A percentile compares a stretch with the other conserved stretches of the same genome.
These are phyloP conservation scores for Stagonosporopsis cucurbitacearum DNA, from an alignment of 2,329 filamentous ascomycete species.

Conservation along the genomic window DNA sequence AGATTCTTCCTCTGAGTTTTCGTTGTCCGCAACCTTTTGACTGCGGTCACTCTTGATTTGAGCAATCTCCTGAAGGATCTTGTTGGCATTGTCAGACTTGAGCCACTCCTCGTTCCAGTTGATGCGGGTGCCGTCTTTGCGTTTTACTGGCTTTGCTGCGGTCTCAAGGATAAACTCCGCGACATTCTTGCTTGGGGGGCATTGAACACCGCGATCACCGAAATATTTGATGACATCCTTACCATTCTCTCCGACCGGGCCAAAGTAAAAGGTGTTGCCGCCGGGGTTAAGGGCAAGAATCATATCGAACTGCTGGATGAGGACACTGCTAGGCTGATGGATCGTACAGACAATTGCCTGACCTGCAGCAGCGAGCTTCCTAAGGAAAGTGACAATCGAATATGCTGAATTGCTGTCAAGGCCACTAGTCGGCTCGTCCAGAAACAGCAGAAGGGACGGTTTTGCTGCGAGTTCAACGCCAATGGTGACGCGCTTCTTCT, in stretches of 20 bases:
- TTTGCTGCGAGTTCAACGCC: constrained; percentile 70
- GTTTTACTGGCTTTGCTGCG: constrained; percentile 63
- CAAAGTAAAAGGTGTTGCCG: constrained; percentile 77
- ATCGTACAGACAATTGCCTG: constrained; percentile 78
- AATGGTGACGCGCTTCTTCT: constrained; percentile 75
- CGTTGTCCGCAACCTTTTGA: constrained; percentile 48
- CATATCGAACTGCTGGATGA: constrained; percentile 77
- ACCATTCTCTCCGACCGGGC: constrained; percentile 72
- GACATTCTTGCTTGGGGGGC: constrained; percentile 70
- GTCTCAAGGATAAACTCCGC: constrained; percentile 72
- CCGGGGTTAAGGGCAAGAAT: constrained; percentile 72
- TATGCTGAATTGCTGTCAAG: constrained; percentile 73
- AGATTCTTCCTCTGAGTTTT: constrained; percentile 33
- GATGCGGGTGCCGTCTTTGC: constrained; percentile 61
- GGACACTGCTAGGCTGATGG: constrained; percentile 72
- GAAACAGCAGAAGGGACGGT: constrained; percentile 70
- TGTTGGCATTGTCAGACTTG: constrained; percentile 66
- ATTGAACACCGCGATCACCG: constrained; percentile 67
- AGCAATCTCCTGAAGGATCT: constrained; percentile 69
- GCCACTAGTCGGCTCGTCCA: constrained; percentile 75
- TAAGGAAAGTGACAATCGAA: constrained; percentile 71
- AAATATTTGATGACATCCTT: constrained; percentile 72
- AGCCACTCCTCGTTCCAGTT: constrained; percentile 81
- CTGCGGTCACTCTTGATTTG: constrained; percentile 65
- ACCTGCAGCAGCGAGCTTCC: constrained; percentile 69